Evolutionary conservation across 139 green algal species (phyloP), one percentile per base, ranked within the genome.

Genomic region (Edaphochlamys debaryana): DNA sequence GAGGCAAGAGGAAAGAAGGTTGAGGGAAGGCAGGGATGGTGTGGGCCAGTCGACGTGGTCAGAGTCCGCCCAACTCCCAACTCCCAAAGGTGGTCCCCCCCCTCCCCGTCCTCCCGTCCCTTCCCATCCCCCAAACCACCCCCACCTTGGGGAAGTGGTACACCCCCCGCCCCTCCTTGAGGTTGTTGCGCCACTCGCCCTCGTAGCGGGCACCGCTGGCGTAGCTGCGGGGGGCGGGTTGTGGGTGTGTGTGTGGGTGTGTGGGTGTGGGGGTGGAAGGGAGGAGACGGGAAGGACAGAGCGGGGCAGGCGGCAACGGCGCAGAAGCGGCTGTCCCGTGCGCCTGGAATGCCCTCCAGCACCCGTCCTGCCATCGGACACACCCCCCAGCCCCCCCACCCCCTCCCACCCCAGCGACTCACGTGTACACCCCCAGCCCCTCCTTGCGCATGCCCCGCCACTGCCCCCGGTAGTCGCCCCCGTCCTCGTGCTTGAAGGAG

Each of bases 181-280:
- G 0, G 67, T 96, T 96, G 87, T 93, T 87, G 20, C 85, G 79
- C 95, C 95, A 98, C 85, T 96, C 90, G 48, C 94, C 95, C 84
- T 95, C 90, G 67, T 98, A 98, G 19, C 81, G 85, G 0, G 93
- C 94, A 15, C 93, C 93, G 40, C 90, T 91, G 36, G 90, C 70
- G 60, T 97, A 97, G 27, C 84, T 89, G 54, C 56, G 25, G 40
- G 40, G 38, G 27, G 19, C 32, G 67, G 40, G 6, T 8, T 38
- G 67, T 4, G 36, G 66, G 9, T 4, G 52, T 6, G 67, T 11
- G 23, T 52, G 20, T 22, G 66, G 36, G 66, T 7, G 30, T 34
- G 66, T 50, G 66, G 45, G 45, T 9, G 11, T 22, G 45, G 45
- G 45, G 11, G 45, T 9, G 45, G 13, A 15, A 52, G 38, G 34